These are phyloP conservation scores for Tremella fuciformis DNA, from an alignment of 768 basidiomycete genomes.

Conservation along the genomic window DNA sequence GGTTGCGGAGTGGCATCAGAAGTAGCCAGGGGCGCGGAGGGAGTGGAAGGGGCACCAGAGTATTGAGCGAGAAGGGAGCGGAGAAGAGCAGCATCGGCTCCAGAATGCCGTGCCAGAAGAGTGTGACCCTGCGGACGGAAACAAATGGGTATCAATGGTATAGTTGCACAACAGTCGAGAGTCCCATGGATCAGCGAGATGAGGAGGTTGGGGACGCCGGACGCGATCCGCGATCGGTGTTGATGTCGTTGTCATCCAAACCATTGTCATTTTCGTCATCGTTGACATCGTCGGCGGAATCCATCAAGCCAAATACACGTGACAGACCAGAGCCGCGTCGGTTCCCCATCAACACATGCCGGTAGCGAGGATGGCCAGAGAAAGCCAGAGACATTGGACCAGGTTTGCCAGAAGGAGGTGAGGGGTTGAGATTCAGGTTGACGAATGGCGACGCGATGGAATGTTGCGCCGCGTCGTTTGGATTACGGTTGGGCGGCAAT, in stretches of 20 bases:
- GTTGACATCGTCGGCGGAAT: neutral
- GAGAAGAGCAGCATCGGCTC: slow-evolving; percentile 71
- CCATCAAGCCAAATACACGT: slow-evolving; percentile 7
- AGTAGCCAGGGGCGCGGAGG: slow-evolving; percentile 42
- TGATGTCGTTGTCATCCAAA: slow-evolving; percentile 6
- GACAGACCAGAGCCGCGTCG: slow-evolving; percentile 20
- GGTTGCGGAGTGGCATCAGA: slow-evolving; percentile 33
- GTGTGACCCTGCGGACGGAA: slow-evolving; percentile 71
- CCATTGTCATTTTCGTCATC: slow-evolving; percentile 1
- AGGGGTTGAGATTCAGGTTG: slow-evolving; percentile 27
- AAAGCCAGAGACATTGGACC: slow-evolving; percentile 10
- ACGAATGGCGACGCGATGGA: slow-evolving; percentile 38
- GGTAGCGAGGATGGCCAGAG: slow-evolving; percentile 16
- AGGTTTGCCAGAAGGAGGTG: slow-evolving; percentile 10
- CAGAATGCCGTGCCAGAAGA: slow-evolving; percentile 71
- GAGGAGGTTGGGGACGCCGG: slow-evolving; percentile 9
- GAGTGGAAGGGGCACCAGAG: slow-evolving; percentile 52
- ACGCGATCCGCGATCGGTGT: slow-evolving; percentile 3
- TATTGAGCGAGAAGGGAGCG: slow-evolving; percentile 64
- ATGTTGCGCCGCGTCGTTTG: slow-evolving; percentile 16
- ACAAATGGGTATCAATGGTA: slow-evolving; percentile 8
- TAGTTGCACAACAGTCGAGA: neutral
- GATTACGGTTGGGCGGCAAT: slow-evolving; percentile 7
- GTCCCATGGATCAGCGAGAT: neutral
- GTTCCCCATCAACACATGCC: neutral